Percentiles rank a stretch among this genome's conserved stretches.
These are phyloP conservation scores for Dorcoceras hygrometricum DNA, from an alignment of 257 asterid species.

Conservation along the genomic window DNA sequence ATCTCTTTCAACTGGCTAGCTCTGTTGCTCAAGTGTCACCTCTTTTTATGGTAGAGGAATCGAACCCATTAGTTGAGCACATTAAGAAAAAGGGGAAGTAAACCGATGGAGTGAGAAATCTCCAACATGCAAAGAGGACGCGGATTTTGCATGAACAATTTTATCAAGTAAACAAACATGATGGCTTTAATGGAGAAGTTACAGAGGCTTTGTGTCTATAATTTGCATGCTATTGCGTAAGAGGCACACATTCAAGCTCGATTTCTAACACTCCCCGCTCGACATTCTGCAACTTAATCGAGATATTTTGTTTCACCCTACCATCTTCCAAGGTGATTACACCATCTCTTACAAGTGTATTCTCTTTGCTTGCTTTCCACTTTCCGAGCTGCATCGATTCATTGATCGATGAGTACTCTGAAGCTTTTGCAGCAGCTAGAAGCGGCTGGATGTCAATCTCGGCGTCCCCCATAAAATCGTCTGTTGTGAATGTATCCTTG, in stretches of 20 bases:
- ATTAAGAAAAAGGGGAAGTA: no score
- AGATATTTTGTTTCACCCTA: slow-evolving; percentile 60
- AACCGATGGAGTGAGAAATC: no score
- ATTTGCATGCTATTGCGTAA: slow-evolving; percentile 52
- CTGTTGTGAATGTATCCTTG: slow-evolving; percentile 84
- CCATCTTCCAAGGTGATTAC: slow-evolving; percentile 57
- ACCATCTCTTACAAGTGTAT: slow-evolving; percentile 52
- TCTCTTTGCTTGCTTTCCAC: slow-evolving; percentile 57
- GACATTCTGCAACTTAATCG: slow-evolving; percentile 72
- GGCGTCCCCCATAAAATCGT: slow-evolving; percentile 93
- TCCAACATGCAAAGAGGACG: slow-evolving; percentile 9
- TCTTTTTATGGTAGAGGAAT: no score
- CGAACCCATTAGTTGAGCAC: no score
- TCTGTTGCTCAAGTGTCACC: no score
- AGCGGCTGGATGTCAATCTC: slow-evolving; percentile 83
- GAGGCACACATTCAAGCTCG: slow-evolving; percentile 92
- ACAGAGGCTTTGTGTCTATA: not conserved
- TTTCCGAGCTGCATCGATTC: slow-evolving; percentile 52
- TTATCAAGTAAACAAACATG: not conserved
- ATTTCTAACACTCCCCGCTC: slow-evolving; percentile 78
- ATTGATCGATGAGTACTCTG: slow-evolving; percentile 39
- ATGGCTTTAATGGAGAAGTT: not conserved
- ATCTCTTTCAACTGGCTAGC: no score
- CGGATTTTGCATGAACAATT: not conserved
- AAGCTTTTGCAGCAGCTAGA: slow-evolving; percentile 75